Conservation (phyloP, 1,139 yeast species). For the Blastobotrys malaysiensis region DNA sequence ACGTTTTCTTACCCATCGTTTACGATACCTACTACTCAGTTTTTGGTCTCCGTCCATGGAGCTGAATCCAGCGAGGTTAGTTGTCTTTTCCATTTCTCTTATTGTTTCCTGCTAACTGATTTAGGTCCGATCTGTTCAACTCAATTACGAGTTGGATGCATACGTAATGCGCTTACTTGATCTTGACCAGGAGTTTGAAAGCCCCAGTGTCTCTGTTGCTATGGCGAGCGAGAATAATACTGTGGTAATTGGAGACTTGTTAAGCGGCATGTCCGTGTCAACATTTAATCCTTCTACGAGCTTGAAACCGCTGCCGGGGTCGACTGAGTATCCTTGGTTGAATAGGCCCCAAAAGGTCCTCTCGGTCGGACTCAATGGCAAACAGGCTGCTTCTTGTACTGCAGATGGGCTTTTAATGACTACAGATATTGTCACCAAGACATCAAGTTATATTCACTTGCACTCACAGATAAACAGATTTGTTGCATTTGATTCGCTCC, state of each 20-base stretch:
- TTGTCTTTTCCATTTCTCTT: background rate
- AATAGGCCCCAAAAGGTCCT: background rate
- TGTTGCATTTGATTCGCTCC: background rate
- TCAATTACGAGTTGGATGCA: background rate
- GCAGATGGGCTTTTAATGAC: background rate
- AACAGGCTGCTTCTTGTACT: background rate
- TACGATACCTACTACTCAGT: conserved; percentile 10
- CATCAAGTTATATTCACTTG: background rate
- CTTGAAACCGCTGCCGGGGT: background rate
- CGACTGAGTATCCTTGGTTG: background rate
- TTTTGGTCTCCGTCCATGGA: conserved; percentile 7
- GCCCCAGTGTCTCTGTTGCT: conserved; percentile 5
- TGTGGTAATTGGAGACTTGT: conserved; percentile 10
- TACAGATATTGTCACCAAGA: background rate
- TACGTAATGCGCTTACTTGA: conserved; percentile 7
- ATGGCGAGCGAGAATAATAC: conserved; percentile 1
- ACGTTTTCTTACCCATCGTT: conserved; percentile 7
- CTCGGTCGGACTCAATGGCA: background rate
- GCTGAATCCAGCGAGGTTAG: conserved; percentile 3
- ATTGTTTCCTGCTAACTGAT: background rate
- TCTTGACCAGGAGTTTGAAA: conserved; percentile 5
- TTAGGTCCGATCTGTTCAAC: background rate
- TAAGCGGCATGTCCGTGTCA: conserved; percentile 6
- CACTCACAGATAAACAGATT: background rate
- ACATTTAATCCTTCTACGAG: background rate